These are phyloP conservation scores for Jimgerdemannia lactiflua DNA, from an alignment of 192 early-diverging fungal species.

Conservation along the genomic window DNA sequence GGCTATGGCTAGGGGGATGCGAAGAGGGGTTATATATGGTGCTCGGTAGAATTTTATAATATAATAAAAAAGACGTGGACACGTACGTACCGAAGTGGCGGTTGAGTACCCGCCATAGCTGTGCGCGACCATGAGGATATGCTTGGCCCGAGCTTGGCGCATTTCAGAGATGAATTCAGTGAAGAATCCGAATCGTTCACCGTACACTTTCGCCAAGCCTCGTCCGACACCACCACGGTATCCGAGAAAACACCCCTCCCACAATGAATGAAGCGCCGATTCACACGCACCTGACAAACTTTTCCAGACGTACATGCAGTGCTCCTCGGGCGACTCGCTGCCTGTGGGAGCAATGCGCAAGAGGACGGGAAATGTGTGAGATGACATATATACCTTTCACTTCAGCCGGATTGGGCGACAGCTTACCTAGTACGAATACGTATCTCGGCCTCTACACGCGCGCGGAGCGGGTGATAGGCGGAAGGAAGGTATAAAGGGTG, in stretches of 20 bases:
- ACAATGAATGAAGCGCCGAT: no score
- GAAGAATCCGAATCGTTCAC: no score
- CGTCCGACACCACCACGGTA: no score
- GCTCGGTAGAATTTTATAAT: no score
- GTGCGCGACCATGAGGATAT: conserved; percentile 8
- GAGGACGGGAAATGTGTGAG: neutral
- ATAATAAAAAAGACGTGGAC: neutral
- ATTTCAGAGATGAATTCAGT: neutral
- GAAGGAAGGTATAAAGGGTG: no score
- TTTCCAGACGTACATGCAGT: conserved; percentile 25
- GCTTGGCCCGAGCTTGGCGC: neutral
- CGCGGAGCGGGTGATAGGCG: no score
- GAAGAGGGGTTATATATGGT: neutral
- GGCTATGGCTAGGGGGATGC: neutral
- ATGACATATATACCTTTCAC: neutral
- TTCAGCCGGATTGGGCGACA: neutral
- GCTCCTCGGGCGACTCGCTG: conserved; percentile 17
- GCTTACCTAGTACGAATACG: no score
- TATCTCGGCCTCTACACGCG: no score
- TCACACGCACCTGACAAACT: conserved; percentile 18
- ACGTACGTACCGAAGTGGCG: conserved; percentile 6
- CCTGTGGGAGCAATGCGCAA: neutral
- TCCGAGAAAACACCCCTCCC: no score
- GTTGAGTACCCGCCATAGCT: conserved; percentile 11
- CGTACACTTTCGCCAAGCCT: no score